Evolutionary conservation across 768 basidiomycete species (phyloP).

Genomic region (Leccinum imitatum): DNA sequence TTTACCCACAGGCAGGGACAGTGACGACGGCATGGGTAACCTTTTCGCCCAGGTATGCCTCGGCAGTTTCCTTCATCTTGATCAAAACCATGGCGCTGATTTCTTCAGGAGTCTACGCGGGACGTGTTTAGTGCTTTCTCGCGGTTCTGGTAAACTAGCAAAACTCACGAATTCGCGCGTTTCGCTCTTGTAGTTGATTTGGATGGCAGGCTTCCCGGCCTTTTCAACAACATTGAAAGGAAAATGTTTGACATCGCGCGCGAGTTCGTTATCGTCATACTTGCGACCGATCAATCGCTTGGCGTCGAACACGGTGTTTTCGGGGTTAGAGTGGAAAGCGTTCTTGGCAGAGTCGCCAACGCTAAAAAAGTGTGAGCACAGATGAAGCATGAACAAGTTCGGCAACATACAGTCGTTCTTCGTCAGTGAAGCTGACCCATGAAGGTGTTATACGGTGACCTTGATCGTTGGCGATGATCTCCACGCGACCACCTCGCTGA

Average conservation of each 20-base stretch:
- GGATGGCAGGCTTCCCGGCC: conserved; percentile 76
- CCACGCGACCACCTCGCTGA: conserved; percentile 80
- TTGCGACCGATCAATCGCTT: conserved; percentile 93
- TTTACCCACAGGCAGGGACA: conserved; percentile 84
- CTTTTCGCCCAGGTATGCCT: conserved; percentile 94
- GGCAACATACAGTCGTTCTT: conserved; percentile 58
- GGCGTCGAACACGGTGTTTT: conserved; percentile 95
- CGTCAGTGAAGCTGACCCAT: conserved; percentile 80
- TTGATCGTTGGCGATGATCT: conserved; percentile 89
- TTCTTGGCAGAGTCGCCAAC: conserved; percentile 98
- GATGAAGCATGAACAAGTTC: not conserved
- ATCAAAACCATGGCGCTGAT: conserved; percentile 92
- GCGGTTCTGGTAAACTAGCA: not conserved
- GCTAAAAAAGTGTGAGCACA: conserved; percentile 16
- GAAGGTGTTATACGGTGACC: conserved; percentile 89
- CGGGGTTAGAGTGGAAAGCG: conserved; percentile 86
- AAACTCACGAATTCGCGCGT: conserved; percentile 76
- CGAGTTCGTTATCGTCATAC: conserved; percentile 74
- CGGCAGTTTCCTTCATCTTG: conserved; percentile 99
- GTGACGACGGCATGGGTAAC: conserved; percentile 98
- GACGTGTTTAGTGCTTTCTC: not conserved
- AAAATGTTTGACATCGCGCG: conserved; percentile 88
- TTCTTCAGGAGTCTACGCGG: conserved; percentile 82
- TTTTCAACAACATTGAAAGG: conserved; percentile 82
- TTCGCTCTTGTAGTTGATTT: conserved; percentile 78